A percentile compares a stretch with the other conserved stretches of the same genome.
These are phyloP conservation scores for Geranium incanum DNA, from an alignment of 441 rosid species.

Conservation along the genomic window DNA sequence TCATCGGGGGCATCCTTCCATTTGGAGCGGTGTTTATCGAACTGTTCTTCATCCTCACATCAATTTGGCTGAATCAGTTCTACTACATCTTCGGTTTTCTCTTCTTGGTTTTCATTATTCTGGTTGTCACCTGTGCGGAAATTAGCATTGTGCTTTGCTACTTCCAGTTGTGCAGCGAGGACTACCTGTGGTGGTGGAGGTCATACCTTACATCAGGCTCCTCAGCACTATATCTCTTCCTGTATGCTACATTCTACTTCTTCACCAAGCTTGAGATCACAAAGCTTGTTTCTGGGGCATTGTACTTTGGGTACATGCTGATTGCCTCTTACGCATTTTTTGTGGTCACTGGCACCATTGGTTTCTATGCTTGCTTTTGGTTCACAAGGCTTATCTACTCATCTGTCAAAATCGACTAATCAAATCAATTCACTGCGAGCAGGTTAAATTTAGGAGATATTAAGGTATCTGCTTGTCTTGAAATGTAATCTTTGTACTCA, in stretches of 20 bases:
- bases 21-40: slow-evolving; percentile 19
- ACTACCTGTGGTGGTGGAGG: slow-evolving; percentile 17
- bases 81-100: slow-evolving; percentile 22
- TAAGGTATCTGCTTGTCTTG: too few relatives aligned
- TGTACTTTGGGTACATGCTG: slow-evolving; percentile 20
- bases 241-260: slow-evolving; percentile 16
- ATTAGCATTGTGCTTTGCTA: slow-evolving; percentile 17
- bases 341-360: slow-evolving; percentile 9
- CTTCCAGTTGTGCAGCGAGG: slow-evolving; percentile 21
- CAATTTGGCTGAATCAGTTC: slow-evolving; percentile 23
- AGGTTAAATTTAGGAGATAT: too few relatives aligned
- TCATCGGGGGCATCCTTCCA: slow-evolving; percentile 20
- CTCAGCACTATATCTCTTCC: slow-evolving; percentile 15
- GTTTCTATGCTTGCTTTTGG: slow-evolving; percentile 15
- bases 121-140: slow-evolving; percentile 20
- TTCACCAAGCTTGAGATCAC: slow-evolving; percentile 23
- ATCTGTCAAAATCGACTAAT: slow-evolving; percentile 21
- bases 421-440: too few relatives aligned
- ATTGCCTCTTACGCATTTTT: slow-evolving; percentile 18
- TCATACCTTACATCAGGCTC: slow-evolving; percentile 15
- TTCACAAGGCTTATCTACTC: slow-evolving; percentile 19
- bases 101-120: slow-evolving; percentile 21
- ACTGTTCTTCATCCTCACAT: slow-evolving; percentile 17
- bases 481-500: too few relatives aligned
- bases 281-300: slow-evolving; percentile 5